phyloP scores from a whole-genome alignment of 108 stramenopile species.

The Nitzschia sp. region DNA sequence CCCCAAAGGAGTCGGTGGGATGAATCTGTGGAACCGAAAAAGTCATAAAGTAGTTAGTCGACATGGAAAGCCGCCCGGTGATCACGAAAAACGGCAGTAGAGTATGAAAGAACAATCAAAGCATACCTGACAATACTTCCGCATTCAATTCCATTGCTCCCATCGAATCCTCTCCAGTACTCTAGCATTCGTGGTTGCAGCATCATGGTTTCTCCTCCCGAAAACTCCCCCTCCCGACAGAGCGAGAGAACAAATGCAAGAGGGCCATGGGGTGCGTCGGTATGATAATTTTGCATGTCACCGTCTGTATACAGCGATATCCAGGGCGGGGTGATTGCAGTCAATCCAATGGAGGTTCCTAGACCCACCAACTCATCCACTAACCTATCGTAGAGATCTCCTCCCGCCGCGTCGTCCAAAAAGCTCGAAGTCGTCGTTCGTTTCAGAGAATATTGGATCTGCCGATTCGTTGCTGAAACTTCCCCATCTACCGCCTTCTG shows the following conservation, averaged over 20 bases:
- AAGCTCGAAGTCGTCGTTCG: conserved; percentile 17
- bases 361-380: conserved; percentile 30
- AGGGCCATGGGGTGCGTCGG: conserved; percentile 39
- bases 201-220: conserved; percentile 50
- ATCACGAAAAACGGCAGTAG: neutral
- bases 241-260: conserved; percentile 37
- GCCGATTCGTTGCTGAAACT: conserved; percentile 6
- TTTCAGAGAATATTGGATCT: conserved; percentile 42
- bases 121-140: conserved; percentile 25
- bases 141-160: conserved; percentile 17
- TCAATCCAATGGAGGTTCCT: conserved; percentile 39
- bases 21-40: neutral
- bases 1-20: conserved; percentile 32
- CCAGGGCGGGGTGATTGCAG: conserved; percentile 47
- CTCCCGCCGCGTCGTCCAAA: conserved; percentile 7
- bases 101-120: neutral
- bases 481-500: conserved; percentile 16
- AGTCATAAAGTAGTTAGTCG: neutral
- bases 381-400: conserved; percentile 3
- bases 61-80: neutral
- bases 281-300: conserved; percentile 43
- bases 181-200: conserved; percentile 31
- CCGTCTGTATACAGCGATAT: conserved; percentile 42
- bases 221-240: conserved; percentile 23
- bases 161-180: conserved; percentile 38